phyloP scores from a whole-genome alignment of 1,284 basidiomycete genomes.

The Athelia sp. region DNA sequence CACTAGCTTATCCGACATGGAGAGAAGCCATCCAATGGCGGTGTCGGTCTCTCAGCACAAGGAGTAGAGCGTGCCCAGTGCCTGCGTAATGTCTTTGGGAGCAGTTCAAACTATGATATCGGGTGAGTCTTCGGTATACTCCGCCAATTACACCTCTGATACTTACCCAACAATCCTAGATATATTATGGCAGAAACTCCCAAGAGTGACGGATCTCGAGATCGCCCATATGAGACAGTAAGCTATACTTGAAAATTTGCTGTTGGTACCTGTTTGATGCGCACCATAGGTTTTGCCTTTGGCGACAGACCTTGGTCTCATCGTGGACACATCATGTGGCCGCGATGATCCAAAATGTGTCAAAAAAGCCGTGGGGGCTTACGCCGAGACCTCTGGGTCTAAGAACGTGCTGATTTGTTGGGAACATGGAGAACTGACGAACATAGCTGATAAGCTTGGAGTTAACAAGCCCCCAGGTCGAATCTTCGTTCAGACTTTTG shows the following conservation, averaged over 20 bases:
- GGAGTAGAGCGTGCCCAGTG: neutral
- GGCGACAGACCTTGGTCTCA: neutral
- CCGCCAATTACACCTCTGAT: too few species aligned
- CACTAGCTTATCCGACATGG: neutral
- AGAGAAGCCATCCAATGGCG: neutral
- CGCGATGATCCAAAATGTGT: neutral
- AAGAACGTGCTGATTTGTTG: neutral
- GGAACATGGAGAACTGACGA: neutral
- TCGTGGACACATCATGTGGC: neutral
- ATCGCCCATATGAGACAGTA: neutral
- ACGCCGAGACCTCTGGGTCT: neutral
- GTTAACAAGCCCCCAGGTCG: neutral
- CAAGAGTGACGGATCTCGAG: neutral
- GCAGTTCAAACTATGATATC: neutral
- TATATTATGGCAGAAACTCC: conserved; percentile 1
- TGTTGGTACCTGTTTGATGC: neutral
- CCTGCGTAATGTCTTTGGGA: neutral
- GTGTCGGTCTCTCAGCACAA: neutral
- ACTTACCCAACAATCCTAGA: neutral
- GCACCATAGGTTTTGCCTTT: neutral
- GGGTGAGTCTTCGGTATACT: neutral
- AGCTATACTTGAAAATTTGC: neutral
- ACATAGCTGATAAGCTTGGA: neutral
- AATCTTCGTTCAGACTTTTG: neutral
- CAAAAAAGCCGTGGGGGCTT: neutral